A percentile compares a stretch with the other conserved stretches of the same genome.
Evolutionary conservation across 192 early-diverging fungal species (phyloP).

Genomic region (Backusella psychrophila): DNA sequence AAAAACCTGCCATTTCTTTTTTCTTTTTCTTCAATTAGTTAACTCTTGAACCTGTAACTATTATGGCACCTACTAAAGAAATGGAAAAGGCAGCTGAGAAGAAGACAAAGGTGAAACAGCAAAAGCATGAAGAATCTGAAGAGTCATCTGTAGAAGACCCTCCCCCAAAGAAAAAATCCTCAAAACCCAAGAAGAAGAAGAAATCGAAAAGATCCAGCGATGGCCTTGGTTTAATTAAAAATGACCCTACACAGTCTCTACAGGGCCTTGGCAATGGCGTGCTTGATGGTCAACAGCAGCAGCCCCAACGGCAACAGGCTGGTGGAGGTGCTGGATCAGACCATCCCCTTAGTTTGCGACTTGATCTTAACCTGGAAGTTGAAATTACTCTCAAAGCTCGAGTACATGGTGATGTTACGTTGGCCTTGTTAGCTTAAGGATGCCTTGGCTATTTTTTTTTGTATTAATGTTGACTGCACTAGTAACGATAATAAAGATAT

Average conservation of each 20-base stretch:
- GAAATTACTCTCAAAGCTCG: conserved; percentile 23
- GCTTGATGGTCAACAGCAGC: background rate
- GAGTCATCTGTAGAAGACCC: background rate
- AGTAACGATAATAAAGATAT: background rate
- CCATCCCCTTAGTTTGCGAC: conserved; percentile 18
- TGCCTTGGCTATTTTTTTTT: background rate
- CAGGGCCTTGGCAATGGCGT: background rate
- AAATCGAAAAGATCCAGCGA: background rate
- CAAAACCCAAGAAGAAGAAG: conserved; percentile 8
- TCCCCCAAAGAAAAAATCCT: background rate
- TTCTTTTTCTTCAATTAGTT: background rate
- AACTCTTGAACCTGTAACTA: background rate
- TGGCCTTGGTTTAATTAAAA: conserved; percentile 6
- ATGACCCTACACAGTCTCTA: background rate
- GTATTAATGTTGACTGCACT: background rate
- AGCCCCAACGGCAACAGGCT: background rate
- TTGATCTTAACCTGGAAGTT: conserved; percentile 26
- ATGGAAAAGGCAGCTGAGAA: background rate
- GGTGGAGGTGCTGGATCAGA: conserved; percentile 1
- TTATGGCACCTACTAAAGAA: conserved; percentile 9
- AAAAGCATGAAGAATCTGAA: background rate
- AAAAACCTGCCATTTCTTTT: background rate
- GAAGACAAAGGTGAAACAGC: background rate
- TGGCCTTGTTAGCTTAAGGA: conserved; percentile 18
- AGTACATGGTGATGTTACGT: conserved; percentile 25